Base-by-base conservation (phyloP, 1,284 basidiomycete genomes). In the Microbotryomycetes sp. region DNA sequence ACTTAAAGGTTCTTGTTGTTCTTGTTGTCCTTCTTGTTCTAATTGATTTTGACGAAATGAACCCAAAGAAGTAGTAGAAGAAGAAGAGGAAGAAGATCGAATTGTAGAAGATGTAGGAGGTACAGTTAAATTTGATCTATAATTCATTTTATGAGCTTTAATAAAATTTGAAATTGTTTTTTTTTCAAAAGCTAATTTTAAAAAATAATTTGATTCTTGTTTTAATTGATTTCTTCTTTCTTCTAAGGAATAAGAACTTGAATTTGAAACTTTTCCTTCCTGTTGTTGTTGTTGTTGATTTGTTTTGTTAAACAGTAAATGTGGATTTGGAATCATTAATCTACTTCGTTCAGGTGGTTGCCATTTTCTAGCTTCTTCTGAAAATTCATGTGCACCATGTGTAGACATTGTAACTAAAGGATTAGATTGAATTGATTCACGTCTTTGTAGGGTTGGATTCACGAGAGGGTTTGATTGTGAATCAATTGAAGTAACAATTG, bases 371-470 rank as follows among this genome's bases (percentile, higher is more conserved):
- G 56, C 56, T 28, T 49, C 49, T 14, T 45, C 49, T n/a, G 47
- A 47, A 50, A 58, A 58, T 6, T 58, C 56, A 28, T 42, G 23
- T n/a, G 49, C 49, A 36, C 56, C 56, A 12, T 58, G 49, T 42
- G 36, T 42, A 19, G 12, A 12, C n/a, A n/a, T n/a, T n/a, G n/a
- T n/a, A n/a, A n/a, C n/a, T n/a, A n/a, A n/a, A n/a, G n/a, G n/a
- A n/a, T n/a, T n/a, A n/a, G n/a, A n/a, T n/a, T n/a, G n/a, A n/a
- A n/a, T n/a, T 19, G 36, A 42, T 19, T 12, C 9, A 19, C 12
- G 12, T 9, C 36, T 19, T 42, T 9, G 12, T 12, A 42, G 36
- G 9, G 12, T 19, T 9, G 12, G 9, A 19, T 12, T 9, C 9
- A 9, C 12, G 36, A 12, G 9, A 9, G 36, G 36, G 19, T 9